Evolutionary conservation across 2,329 filamentous ascomycete genomes (phyloP).

Genomic region (Aureobasidium uvarum): DNA sequence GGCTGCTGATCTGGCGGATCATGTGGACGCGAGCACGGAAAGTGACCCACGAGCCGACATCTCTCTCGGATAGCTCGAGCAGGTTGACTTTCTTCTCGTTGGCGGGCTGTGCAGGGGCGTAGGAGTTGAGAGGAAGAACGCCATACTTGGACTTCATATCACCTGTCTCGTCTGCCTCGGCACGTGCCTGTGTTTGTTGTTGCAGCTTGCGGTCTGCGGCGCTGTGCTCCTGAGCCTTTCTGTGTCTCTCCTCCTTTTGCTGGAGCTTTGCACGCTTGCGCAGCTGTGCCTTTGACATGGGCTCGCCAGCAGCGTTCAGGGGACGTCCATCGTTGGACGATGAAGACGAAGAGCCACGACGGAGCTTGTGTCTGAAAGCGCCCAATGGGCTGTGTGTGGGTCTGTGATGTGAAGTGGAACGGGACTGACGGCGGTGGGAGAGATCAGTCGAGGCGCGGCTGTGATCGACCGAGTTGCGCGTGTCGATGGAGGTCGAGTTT

Average conservation of each 20-base stretch:
- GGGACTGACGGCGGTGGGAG: not conserved
- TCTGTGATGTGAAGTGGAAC: slow-evolving; percentile 30
- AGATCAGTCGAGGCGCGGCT: slow-evolving; percentile 8
- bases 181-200: slow-evolving; percentile 50
- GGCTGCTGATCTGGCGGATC: slow-evolving; percentile 75
- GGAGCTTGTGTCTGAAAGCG: slow-evolving; percentile 36
- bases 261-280: slow-evolving; percentile 50
- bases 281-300: slow-evolving; percentile 51
- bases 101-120: slow-evolving; percentile 50
- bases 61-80: slow-evolving; percentile 51
- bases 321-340: slow-evolving; percentile 41
- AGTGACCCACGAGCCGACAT: slow-evolving; percentile 58
- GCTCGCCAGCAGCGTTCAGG: slow-evolving; percentile 51
- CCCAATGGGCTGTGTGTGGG: slow-evolving; percentile 38
- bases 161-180: slow-evolving; percentile 54
- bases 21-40: slow-evolving; percentile 76
- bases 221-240: slow-evolving; percentile 46
- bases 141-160: slow-evolving; percentile 62
- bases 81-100: slow-evolving; percentile 51
- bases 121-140: slow-evolving; percentile 58
- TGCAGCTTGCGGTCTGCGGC: slow-evolving; percentile 49
- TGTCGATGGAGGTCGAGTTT: slow-evolving; percentile 16
- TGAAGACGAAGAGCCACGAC: slow-evolving; percentile 36
- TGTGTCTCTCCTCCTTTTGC: slow-evolving; percentile 46
- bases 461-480: not conserved